A percentile compares a stretch with the other conserved stretches of the same genome.
phyloP scores from a whole-genome alignment of 208 protist species.

The Crithidia acanthocephali region DNA sequence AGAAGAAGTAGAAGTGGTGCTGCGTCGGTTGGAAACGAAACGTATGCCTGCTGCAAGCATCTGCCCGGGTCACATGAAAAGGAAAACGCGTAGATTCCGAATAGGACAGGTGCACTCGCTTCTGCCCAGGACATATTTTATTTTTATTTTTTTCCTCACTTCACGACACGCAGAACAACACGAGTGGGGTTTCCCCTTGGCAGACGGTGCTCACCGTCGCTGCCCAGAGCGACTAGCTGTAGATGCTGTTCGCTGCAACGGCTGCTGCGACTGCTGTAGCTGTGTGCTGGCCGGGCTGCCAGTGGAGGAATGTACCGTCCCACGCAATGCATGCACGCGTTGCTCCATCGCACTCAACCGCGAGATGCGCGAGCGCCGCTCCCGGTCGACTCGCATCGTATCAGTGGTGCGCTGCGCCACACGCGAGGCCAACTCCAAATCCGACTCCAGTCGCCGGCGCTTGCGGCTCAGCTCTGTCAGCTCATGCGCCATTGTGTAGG shows the following conservation, averaged over 20 bases:
- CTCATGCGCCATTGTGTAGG: conserved; percentile 42
- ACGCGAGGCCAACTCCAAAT: conserved; percentile 65
- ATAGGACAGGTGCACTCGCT: too few relatives aligned
- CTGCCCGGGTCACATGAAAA: too few relatives aligned
- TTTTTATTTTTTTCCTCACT: too few relatives aligned
- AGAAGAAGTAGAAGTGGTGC: not conserved
- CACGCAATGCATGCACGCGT: conserved; percentile 61
- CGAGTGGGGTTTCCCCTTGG: too few relatives aligned
- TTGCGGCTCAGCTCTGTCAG: conserved; percentile 53
- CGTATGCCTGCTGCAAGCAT: too few relatives aligned
- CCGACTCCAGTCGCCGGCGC: conserved; percentile 58
- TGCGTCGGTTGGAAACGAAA: not conserved
- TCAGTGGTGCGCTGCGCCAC: conserved; percentile 67
- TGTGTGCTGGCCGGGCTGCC: conserved; percentile 4
- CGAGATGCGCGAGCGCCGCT: conserved; percentile 68
- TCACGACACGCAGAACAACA: too few relatives aligned
- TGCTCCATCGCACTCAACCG: conserved; percentile 70
- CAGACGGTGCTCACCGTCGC: conserved; percentile 5
- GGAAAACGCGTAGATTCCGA: too few relatives aligned
- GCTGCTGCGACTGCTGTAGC: conserved; percentile 6
- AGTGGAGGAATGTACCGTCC: conserved; percentile 31
- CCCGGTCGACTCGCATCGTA: conserved; percentile 53
- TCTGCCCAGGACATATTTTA: too few relatives aligned
- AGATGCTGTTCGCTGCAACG: conserved; percentile 9
- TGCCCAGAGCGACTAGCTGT: conserved; percentile 26